These are phyloP conservation scores for Gossypium davidsonii DNA, from an alignment of 441 rosid species.

Conservation along the genomic window DNA sequence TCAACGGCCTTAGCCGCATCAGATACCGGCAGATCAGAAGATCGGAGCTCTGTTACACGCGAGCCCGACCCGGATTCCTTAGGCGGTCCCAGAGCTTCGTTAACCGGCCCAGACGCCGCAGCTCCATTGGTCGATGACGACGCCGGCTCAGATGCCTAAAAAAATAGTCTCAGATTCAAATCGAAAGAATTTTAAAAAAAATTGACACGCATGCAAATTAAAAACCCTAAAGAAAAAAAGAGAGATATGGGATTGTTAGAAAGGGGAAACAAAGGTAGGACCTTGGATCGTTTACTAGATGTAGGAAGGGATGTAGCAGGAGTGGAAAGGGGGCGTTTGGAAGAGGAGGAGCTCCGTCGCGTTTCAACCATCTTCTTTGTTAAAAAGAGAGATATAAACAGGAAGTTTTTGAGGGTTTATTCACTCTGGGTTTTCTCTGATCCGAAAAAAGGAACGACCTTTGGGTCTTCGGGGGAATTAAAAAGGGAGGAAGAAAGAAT, in stretches of 20 bases:
- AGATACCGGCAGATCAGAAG: slow-evolving; percentile 54
- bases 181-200: neutral
- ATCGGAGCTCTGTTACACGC: slow-evolving; percentile 48
- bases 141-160: slow-evolving; percentile 46
- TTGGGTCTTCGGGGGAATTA: neutral
- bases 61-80: slow-evolving; percentile 56
- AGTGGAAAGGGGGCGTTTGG: slow-evolving; percentile 61
- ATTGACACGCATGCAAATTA: slow-evolving; percentile 1
- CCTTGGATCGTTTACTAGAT: slow-evolving; percentile 74
- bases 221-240: neutral
- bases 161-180: slow-evolving; percentile 28
- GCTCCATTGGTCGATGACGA: slow-evolving; percentile 48
- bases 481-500: neutral
- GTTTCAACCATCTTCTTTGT: slow-evolving; percentile 75
- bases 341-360: slow-evolving; percentile 78
- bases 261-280: slow-evolving; percentile 10
- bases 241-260: neutral
- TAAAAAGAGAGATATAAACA: slow-evolving; percentile 4
- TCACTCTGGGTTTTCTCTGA: slow-evolving; percentile 23
- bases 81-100: slow-evolving; percentile 32
- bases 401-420: neutral
- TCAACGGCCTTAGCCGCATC: slow-evolving; percentile 42
- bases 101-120: slow-evolving; percentile 25
- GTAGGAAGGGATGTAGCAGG: slow-evolving; percentile 43
- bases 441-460: slow-evolving; percentile 17